Conservation (phyloP, 768 basidiomycete species). For the Suillus placidus region DNA sequence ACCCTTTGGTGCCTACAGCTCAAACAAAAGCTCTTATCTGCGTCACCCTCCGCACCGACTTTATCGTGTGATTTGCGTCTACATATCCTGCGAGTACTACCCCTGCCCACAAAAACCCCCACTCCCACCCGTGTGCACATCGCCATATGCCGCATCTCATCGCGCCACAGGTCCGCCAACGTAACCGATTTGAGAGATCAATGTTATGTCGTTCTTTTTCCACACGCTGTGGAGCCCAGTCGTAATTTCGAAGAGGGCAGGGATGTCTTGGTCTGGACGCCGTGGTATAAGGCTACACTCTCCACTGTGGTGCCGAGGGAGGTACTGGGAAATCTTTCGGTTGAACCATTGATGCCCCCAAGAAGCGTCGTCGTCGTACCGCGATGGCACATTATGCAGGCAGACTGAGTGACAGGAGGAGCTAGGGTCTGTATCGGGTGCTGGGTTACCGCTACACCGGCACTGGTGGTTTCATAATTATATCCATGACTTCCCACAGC, state of each 20-base stretch:
- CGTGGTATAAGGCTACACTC: conserved; percentile 49
- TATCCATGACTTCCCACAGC: conserved; percentile 6
- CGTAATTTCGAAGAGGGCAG: conserved; percentile 43
- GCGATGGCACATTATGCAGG: conserved; percentile 25
- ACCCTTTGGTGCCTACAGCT: conserved; percentile 57
- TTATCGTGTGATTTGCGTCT: conserved; percentile 45
- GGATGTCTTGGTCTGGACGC: conserved; percentile 50
- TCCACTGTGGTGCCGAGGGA: conserved; percentile 16
- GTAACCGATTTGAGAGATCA: conserved; percentile 23
- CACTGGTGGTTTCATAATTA: background rate
- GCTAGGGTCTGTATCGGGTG: background rate
- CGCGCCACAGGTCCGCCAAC: conserved; percentile 21
- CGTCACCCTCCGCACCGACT: conserved; percentile 21
- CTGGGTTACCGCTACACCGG: background rate
- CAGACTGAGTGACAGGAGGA: background rate
- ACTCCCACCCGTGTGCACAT: conserved; percentile 37
- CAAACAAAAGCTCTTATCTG: conserved; percentile 37
- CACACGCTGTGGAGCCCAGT: conserved; percentile 25
- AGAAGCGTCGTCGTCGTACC: conserved; percentile 33
- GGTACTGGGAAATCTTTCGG: conserved; percentile 22
- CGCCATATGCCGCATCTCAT: conserved; percentile 44
- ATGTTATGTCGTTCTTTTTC: conserved; percentile 40
- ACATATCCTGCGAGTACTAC: conserved; percentile 46
- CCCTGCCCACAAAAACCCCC: conserved; percentile 31
- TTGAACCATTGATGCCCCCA: conserved; percentile 33